Evolutionary conservation across 2,329 filamentous ascomycete species (phyloP).

Genomic region (Cladorrhinum sp.): DNA sequence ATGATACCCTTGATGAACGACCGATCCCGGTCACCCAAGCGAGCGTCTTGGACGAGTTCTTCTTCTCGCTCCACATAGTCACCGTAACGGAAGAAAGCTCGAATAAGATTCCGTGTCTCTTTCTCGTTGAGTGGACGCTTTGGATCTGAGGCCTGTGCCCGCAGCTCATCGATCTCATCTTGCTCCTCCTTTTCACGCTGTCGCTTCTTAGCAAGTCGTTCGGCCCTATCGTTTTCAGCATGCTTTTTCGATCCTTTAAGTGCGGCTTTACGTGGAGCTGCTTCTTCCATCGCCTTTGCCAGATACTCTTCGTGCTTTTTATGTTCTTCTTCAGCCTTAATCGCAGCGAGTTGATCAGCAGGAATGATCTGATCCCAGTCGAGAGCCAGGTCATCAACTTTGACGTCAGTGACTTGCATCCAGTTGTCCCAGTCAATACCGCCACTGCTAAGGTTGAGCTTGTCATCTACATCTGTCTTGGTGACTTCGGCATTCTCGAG

Average conservation of each 20-base stretch:
- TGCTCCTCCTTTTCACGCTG: constrained; percentile 66
- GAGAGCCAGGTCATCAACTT: constrained; percentile 74
- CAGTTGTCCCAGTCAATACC: constrained; percentile 86
- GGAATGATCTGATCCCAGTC: constrained; percentile 99
- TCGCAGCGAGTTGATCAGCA: constrained; percentile 81
- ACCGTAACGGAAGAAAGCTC: constrained; percentile 86
- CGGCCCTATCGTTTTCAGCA: constrained; percentile 58
- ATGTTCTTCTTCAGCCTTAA: constrained; percentile 86
- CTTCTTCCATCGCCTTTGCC: constrained; percentile 78
- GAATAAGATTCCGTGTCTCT: constrained; percentile 87
- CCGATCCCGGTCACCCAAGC: constrained; percentile 75
- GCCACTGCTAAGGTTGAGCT: constrained; percentile 86
- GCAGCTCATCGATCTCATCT: constrained; percentile 70
- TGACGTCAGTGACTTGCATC: constrained; percentile 96
- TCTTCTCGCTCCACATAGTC: constrained; percentile 84
- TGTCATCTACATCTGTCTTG: constrained; percentile 91
- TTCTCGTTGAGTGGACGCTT: constrained; percentile 88
- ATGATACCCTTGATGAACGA: constrained; percentile 76
- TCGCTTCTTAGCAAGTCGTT: constrained; percentile 63
- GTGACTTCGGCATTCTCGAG: constrained; percentile 96
- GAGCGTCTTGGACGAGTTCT: constrained; percentile 83
- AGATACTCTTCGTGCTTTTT: constrained; percentile 81
- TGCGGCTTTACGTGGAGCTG: constrained; percentile 73
- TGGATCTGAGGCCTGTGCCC: constrained; percentile 73
- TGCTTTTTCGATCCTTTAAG: constrained; percentile 53